These are phyloP conservation scores for Sporisorium scitamineum DNA, from an alignment of 1,284 basidiomycete genomes.

Conservation along the genomic window DNA sequence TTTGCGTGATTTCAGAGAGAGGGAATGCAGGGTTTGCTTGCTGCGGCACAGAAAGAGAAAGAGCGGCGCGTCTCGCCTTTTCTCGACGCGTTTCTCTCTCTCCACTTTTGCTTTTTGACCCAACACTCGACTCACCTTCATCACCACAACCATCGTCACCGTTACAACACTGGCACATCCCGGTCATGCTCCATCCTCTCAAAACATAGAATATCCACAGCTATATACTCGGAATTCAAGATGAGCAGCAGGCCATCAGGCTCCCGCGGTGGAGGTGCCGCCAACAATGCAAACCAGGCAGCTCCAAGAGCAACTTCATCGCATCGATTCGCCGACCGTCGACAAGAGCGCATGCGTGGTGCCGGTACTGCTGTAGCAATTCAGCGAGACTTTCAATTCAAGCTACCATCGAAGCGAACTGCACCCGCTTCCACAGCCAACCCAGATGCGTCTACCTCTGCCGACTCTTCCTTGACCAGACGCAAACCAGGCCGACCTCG, in stretches of 20 bases:
- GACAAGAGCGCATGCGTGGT: constrained; percentile 54
- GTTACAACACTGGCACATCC: background rate
- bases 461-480: constrained; percentile 9
- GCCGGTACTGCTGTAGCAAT: constrained; percentile 49
- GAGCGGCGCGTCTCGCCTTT: too few relatives aligned
- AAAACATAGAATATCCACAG: background rate
- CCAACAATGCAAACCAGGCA: constrained; percentile 20
- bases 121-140: constrained; percentile 1
- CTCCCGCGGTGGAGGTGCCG: constrained; percentile 17
- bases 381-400: constrained; percentile 50
- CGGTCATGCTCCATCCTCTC: background rate
- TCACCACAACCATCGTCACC: background rate
- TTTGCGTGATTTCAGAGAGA: constrained; percentile 1
- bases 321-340: constrained; percentile 44
- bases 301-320: constrained; percentile 20
- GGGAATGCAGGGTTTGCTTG: background rate
- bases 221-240: background rate
- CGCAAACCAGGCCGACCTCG: constrained; percentile 26
- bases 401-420: constrained; percentile 28
- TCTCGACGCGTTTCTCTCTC: constrained; percentile 6
- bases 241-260: constrained; percentile 28
- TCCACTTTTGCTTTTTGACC: background rate
- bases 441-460: constrained; percentile 18
- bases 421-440: constrained; percentile 7
- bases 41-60: too few relatives aligned